phyloP scores from a whole-genome alignment of 257 asterid species.

The Handroanthus guayacan region DNA sequence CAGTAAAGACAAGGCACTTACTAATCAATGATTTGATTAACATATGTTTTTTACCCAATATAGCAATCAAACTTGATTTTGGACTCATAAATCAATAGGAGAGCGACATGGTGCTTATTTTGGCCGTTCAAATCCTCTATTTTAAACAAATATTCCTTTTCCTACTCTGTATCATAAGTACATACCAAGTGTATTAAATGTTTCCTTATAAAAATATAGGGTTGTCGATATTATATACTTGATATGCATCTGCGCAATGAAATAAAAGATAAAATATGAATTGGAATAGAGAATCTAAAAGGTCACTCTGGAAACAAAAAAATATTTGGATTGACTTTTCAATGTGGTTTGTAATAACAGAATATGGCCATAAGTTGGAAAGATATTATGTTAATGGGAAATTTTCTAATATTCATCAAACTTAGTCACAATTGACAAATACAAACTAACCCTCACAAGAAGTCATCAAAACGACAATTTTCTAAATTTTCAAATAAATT shows the following conservation, averaged over 20 bases:
- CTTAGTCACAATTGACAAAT: not conserved
- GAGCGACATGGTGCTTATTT: not conserved
- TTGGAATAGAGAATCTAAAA: too few relatives aligned
- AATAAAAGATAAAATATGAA: too few relatives aligned
- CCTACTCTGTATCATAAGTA: too few relatives aligned
- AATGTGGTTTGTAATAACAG: not conserved
- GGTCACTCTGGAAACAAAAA: not conserved
- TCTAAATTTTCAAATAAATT: not conserved
- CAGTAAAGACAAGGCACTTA: slow-evolving; percentile 8
- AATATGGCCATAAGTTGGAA: not conserved
- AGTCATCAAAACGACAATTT: not conserved
- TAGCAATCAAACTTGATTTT: not conserved
- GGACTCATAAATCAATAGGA: not conserved
- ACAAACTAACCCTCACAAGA: not conserved
- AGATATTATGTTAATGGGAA: slow-evolving; percentile 17
- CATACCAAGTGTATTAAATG: too few relatives aligned
- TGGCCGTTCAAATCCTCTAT: too few relatives aligned
- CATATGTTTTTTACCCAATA: not conserved
- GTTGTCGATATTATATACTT: too few relatives aligned
- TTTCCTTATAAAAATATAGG: too few relatives aligned
- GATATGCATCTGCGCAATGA: too few relatives aligned
- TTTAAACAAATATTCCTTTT: too few relatives aligned
- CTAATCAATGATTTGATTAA: slow-evolving; percentile 14
- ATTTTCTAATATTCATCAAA: not conserved
- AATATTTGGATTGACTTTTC: slow-evolving; percentile 27